Conservation (phyloP, 2,329 filamentous ascomycete genomes). For the Fusarium sp. region DNA sequence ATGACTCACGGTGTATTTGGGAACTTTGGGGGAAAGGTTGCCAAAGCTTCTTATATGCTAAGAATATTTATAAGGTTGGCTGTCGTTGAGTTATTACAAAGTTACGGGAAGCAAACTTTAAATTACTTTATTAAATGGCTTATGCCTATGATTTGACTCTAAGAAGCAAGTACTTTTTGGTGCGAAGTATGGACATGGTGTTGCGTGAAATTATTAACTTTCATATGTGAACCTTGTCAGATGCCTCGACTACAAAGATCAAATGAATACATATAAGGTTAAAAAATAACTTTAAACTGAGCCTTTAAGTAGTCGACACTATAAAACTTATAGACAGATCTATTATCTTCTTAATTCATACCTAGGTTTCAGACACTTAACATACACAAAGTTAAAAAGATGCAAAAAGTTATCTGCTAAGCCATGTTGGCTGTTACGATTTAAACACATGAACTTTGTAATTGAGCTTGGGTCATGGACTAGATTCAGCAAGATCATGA, state of each 20-base stretch:
- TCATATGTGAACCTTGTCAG: accelerated
- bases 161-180: accelerated
- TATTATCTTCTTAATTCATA: background rate
- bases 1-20: too few relatives aligned
- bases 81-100: background rate
- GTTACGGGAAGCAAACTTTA: accelerated
- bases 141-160: accelerated
- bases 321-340: background rate
- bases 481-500: background rate
- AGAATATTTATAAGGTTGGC: accelerated
- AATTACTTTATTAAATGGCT: accelerated
- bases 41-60: accelerated
- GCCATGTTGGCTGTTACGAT: background rate
- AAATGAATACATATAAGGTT: accelerated
- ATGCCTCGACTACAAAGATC: accelerated
- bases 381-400: background rate
- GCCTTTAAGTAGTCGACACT: accelerated
- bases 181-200: accelerated
- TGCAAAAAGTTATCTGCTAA: background rate
- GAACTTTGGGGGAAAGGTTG: accelerated
- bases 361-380: background rate
- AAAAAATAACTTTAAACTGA: accelerated
- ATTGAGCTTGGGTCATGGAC: background rate
- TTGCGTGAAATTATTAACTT: accelerated
- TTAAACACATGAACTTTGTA: accelerated